Conservation (phyloP, 164 flowering plant species). For the Tinospora cordifolia region DNA sequence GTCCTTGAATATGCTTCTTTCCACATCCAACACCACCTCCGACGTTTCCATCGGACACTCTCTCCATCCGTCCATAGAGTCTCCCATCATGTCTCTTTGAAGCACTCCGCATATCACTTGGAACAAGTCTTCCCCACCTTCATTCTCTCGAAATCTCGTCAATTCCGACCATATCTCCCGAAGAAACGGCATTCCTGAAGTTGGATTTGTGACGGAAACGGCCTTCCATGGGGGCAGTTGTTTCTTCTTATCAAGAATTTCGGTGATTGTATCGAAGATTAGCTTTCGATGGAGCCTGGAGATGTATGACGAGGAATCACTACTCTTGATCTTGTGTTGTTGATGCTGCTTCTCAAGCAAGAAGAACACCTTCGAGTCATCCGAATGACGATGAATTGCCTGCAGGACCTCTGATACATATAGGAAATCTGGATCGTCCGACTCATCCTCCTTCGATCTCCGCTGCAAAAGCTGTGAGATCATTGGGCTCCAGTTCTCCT, state of each 20-base stretch:
- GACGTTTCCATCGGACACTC: slow-evolving; percentile 51
- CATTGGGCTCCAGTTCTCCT: slow-evolving; percentile 20
- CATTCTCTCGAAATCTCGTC: slow-evolving; percentile 36
- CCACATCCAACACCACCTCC: slow-evolving; percentile 67
- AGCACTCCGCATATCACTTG: slow-evolving; percentile 50
- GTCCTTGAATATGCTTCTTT: slow-evolving; percentile 79
- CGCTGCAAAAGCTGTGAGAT: slow-evolving; percentile 19
- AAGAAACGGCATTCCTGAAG: slow-evolving; percentile 13
- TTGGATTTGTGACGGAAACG: slow-evolving; percentile 6
- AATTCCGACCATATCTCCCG: slow-evolving; percentile 63
- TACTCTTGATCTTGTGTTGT: slow-evolving; percentile 25
- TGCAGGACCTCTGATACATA: slow-evolving; percentile 64
- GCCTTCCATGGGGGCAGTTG: slow-evolving; percentile 61
- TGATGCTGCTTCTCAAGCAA: slow-evolving; percentile 70
- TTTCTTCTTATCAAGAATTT: slow-evolving; percentile 46
- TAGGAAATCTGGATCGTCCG: slow-evolving; percentile 42
- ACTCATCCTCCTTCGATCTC: slow-evolving; percentile 19
- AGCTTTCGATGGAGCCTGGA: slow-evolving; percentile 56
- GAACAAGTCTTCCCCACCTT: slow-evolving; percentile 39
- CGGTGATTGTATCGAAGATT: slow-evolving; percentile 55
- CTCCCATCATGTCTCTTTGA: slow-evolving; percentile 53
- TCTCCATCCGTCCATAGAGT: slow-evolving; percentile 47
- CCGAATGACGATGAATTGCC: slow-evolving; percentile 39
- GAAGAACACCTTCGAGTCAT: slow-evolving; percentile 43
- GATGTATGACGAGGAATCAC: slow-evolving; percentile 21